Evolutionary conservation across 139 green algal species (phyloP).

Genomic region (Closterium sp.): DNA sequence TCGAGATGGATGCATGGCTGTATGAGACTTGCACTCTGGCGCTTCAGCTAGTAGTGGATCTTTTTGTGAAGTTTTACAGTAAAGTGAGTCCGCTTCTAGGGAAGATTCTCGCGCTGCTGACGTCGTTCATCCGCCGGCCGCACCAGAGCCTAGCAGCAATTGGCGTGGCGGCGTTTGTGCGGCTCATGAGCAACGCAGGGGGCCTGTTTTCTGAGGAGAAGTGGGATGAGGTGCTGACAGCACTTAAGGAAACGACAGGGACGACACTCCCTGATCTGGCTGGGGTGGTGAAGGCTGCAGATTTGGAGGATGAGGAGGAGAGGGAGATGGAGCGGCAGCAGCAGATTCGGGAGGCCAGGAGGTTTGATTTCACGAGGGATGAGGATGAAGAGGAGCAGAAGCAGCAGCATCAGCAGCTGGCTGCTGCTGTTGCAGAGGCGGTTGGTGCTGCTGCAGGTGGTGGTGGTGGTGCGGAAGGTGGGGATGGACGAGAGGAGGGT

Average conservation of each 20-base stretch:
- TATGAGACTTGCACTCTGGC: constrained; percentile 96
- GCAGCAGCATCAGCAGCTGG: constrained; percentile 2
- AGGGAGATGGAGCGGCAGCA: constrained; percentile 6
- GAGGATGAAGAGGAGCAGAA: neutral
- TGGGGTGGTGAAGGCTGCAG: constrained; percentile 2
- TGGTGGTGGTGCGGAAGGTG: neutral
- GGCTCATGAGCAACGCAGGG: constrained; percentile 68
- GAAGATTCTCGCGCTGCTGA: constrained; percentile 65
- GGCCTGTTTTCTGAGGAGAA: constrained; percentile 54
- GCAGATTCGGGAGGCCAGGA: neutral
- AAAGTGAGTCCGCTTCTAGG: constrained; percentile 65
- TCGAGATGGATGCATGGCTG: constrained; percentile 77
- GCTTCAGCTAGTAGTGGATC: constrained; percentile 91
- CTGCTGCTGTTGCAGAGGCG: neutral
- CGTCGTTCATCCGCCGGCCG: constrained; percentile 75
- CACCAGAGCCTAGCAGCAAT: constrained; percentile 87
- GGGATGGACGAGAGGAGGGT: constrained; percentile 2
- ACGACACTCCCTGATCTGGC: constrained; percentile 2
- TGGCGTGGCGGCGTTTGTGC: constrained; percentile 81
- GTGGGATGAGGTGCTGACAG: constrained; percentile 59
- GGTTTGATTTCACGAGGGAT: neutral
- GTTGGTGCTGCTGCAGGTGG: neutral
- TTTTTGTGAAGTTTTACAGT: constrained; percentile 83
- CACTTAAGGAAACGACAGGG: constrained; percentile 14
- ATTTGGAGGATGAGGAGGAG: constrained; percentile 18